These are phyloP conservation scores for Pittosporum tobira DNA, from an alignment of 129 eudicot species.

Conservation along the genomic window DNA sequence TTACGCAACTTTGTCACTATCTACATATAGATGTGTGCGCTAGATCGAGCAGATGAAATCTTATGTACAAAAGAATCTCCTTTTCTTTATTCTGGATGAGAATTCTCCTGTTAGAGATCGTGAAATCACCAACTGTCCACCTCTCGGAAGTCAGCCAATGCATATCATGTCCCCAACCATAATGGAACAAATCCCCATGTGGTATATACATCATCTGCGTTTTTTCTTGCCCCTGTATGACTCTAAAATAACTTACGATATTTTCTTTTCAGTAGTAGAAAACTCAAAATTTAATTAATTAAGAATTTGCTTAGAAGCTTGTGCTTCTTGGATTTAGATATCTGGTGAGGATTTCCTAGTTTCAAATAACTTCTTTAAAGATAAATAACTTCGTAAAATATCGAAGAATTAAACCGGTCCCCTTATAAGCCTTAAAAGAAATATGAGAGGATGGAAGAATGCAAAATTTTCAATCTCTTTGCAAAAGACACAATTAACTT, in stretches of 20 bases:
- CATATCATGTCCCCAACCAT: neutral
- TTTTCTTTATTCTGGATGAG: constrained; percentile 9
- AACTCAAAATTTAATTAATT: too few relatives aligned
- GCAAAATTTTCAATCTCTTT: too few relatives aligned
- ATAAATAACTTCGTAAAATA: neutral
- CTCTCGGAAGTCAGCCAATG: too few relatives aligned
- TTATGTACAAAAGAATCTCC: constrained; percentile 2
- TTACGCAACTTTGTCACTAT: too few relatives aligned
- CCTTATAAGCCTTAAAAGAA: too few relatives aligned
- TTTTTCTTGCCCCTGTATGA: neutral
- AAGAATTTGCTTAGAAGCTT: too few relatives aligned
- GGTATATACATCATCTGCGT: neutral
- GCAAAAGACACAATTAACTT: too few relatives aligned
- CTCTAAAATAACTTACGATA: neutral
- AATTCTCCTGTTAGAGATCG: neutral
- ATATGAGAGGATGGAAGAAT: too few relatives aligned
- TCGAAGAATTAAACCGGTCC: neutral
- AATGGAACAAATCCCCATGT: neutral
- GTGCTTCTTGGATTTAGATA: neutral
- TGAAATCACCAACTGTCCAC: too few relatives aligned
- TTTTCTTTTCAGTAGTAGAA: too few relatives aligned
- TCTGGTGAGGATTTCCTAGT: neutral
- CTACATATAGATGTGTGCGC: too few relatives aligned
- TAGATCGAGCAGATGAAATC: too few relatives aligned
- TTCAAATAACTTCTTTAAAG: neutral